Base-by-base conservation (phyloP, 2,329 filamentous ascomycete species). In the Blastomyces emzantsi region DNA sequence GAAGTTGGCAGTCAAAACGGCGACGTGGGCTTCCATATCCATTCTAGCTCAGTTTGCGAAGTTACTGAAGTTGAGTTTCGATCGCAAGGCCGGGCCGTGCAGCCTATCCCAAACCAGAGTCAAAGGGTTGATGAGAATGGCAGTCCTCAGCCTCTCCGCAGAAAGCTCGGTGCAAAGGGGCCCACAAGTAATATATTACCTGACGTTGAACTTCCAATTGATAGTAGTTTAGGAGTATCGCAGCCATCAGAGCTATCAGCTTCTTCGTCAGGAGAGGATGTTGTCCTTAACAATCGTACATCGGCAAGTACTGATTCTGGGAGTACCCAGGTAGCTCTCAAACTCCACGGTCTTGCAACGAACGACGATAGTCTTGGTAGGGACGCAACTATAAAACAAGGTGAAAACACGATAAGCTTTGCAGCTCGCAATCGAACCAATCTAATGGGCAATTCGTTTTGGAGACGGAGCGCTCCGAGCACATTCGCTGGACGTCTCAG, bases 91-190 rank as follows among this genome's bases (percentile, higher is more conserved):
- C 62, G 22, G 22, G 19, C 19, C 8, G 11, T 19, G 11, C 62
- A 45, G 33, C 39, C 39, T 36, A 25, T 60, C 36, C 30, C 43
- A n/a, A 47, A 47, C 7, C 65, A 65, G 17, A 59, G 25, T 39
- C 62, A 63, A 49, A 72, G 73, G 22, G 74, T 77, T 11, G 75
- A 77, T 63, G 66, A 66, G 11, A 75, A 77, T 65, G 75, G 75
- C 45, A 77, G 75, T 62, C 75, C 75, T 45, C 69, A 69, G 54
- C 69, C 66, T 17, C 39, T 61, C 3, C 33, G 19, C 36, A 54
- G 39, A 52, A 25, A 54, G 4, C 13, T 47, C n/a, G 13, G 13
- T 19, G 17, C 8, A 25, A 41, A 41, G 7, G 22, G 30, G 9
- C 15, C 9, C 25, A 19, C 47, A 25, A 15, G 11, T 19, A 52